Conservation (phyloP, 129 eudicot species). For the Apium graveolens region DNA sequence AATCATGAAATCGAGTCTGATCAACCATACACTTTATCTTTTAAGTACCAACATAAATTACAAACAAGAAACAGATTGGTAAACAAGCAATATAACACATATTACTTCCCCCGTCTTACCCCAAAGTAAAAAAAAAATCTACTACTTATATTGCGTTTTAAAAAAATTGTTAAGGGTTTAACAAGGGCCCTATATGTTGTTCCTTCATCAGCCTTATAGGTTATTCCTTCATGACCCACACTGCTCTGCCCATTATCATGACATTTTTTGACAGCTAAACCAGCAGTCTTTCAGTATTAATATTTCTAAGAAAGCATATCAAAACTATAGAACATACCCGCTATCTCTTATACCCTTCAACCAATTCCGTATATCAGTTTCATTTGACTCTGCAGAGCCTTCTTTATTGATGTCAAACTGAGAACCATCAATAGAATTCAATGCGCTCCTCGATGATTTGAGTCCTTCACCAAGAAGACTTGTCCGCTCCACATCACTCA, state of each 20-base stretch:
- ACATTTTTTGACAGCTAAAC: background rate
- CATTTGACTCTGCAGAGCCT: conserved; percentile 61
- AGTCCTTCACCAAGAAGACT: conserved; percentile 77
- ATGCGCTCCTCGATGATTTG: conserved; percentile 52
- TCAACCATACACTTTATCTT: background rate
- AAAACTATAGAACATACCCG: conserved; percentile 50
- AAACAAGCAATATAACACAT: background rate
- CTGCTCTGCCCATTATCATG: background rate
- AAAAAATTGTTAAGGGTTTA: background rate
- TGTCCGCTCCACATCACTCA: conserved; percentile 68
- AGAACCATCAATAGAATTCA: conserved; percentile 51
- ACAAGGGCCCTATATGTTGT: background rate
- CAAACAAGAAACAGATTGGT: background rate
- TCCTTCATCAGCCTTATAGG: background rate
- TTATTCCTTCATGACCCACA: conserved; percentile 1
- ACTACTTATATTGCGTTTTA: background rate
- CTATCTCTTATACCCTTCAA: conserved; percentile 92
- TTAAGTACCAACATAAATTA: background rate
- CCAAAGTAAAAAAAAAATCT: background rate
- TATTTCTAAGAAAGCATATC: no score
- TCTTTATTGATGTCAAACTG: conserved; percentile 46
- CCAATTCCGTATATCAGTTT: conserved; percentile 84
- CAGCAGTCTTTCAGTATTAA: background rate
- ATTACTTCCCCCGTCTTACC: background rate
- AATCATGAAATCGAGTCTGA: background rate